Conservation (phyloP, 2,329 filamentous ascomycete species). For the Claviceps africana region DNA sequence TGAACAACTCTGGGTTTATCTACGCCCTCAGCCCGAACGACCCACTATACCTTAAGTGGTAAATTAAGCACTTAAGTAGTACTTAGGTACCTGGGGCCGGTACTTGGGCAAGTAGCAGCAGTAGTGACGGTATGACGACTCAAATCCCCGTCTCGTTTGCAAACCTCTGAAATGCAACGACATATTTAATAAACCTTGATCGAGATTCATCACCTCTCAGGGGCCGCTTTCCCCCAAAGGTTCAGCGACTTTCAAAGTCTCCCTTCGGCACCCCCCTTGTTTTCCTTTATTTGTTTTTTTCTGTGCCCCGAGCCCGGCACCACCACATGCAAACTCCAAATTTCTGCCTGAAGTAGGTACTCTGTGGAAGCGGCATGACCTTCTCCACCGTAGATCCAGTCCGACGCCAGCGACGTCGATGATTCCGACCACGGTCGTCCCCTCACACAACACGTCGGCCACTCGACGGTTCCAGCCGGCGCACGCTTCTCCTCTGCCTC, state of each 20-base stretch:
- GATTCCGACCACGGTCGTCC: neutral
- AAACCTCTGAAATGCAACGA: neutral
- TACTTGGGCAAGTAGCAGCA: too few species aligned
- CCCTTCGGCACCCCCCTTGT: neutral
- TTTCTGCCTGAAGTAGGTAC: neutral
- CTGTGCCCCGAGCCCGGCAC: neutral
- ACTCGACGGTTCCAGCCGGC: neutral
- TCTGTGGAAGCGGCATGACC: neutral
- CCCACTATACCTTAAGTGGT: too few species aligned
- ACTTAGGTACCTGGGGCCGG: too few species aligned
- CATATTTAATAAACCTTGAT: neutral
- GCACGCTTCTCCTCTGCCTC: neutral
- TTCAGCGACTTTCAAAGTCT: neutral
- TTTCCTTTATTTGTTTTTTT: neutral
- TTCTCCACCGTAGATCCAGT: slow-evolving; percentile 1
- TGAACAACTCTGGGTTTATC: too few species aligned
- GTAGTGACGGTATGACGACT: neutral
- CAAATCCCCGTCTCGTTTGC: neutral
- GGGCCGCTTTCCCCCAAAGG: neutral
- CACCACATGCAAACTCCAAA: neutral
- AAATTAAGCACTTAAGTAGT: too few species aligned
- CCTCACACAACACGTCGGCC: neutral
- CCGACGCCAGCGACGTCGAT: neutral
- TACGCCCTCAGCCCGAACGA: too few species aligned
- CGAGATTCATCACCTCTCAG: neutral